Base-by-base conservation (phyloP, 805 yeast genomes). In the Metschnikowia henanensis region DNA sequence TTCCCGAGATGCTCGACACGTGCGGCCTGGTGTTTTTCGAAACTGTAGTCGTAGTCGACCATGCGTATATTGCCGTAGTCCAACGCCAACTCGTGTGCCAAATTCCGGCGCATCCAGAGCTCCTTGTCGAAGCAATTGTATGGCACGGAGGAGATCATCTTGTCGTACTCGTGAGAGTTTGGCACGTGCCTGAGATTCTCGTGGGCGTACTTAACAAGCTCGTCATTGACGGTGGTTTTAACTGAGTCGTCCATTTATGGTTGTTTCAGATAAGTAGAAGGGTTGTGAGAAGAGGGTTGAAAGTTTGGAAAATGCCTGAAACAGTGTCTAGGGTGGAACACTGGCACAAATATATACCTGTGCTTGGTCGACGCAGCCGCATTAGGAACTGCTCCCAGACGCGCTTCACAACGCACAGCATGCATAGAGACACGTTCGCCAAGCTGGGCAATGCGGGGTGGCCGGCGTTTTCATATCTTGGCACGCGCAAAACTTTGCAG, bases 121-220 rank as follows among this genome's bases (percentile, higher is more conserved):
- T 51, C 55, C 13, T 55, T 53, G 21, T 57, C 58, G 57, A 60
- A 52, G 52, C 65, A 61, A 47, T 73, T 58, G 59, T 79, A 81
- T 2, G 70, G 68, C 53, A 70, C 57, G 1, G 82, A 75, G 46
- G 76, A 68, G 48, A 81, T 75, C 84, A 81, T 79, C 49, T 66
- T 68, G 51, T 77, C 79, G 57, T 80, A 81, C 38, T 77, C 77
- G 3, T 56, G 65, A 0, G 71, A 60, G 35, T 56, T 46, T 21
- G 73, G 72, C n/a, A 66, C 37, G 46, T 66, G 62, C 12, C 57
- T 50, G 43, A 65, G 59, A 44, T 66, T 65, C 15, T 57, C 53
- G 47, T 61, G 61, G 13, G 69, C 72, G 47, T 56, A 67, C 15
- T 59, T 59, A 15, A 68, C 69, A 28, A 67, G 56, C 36, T 67